Base-by-base conservation (phyloP, 129 eudicot genomes). In the Flaveria linearis region DNA sequence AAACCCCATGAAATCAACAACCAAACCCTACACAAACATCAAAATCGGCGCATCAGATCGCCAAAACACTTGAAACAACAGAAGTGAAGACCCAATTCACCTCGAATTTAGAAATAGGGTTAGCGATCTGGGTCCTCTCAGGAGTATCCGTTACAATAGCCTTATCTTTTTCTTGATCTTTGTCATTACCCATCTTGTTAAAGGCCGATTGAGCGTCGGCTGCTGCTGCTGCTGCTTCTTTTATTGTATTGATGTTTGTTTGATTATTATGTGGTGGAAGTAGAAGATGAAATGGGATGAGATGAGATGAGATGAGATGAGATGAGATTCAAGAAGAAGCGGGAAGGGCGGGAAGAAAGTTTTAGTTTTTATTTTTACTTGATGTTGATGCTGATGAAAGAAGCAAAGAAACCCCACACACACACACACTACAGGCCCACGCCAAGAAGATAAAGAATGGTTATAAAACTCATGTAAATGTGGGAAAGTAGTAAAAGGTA, bases 271-370 rank as follows among this genome's bases (percentile, higher is more conserved):
- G 64, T 82, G 84, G 78, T 18, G 25, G 63, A 60, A 49, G 22
- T 78, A 16, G 25, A 51, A 47, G 9, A 56, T 53, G 13, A 43
- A 43, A 43, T 6, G 25, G 49, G 13, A 50, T 72, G 20, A 76
- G 55, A 76, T 63, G 20, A 76, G 55, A 76, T 63, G 53, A 45
- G 42, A 73, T 58, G 36, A 55, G 77, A 80, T 66, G 77, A 88
- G 86, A 83, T 92, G 87, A 70, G 88, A 84, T 87, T 92, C 75
- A 84, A 86, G 83, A 83, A 84, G 87, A 49, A 84, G 96, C 91
- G 93, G 93, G 90, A 89, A 82, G 83, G 82, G 84, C 78, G 83
- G 86, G 86, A 77, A 77, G 60, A 53, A 65, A 82, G 72, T 30
- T 78, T 79, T 76, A 68, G 41, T 77, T n/a, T 60, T 43, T 53